Base-by-base conservation (phyloP, 2,329 filamentous ascomycete genomes). In the Cercospora citrullina region DNA sequence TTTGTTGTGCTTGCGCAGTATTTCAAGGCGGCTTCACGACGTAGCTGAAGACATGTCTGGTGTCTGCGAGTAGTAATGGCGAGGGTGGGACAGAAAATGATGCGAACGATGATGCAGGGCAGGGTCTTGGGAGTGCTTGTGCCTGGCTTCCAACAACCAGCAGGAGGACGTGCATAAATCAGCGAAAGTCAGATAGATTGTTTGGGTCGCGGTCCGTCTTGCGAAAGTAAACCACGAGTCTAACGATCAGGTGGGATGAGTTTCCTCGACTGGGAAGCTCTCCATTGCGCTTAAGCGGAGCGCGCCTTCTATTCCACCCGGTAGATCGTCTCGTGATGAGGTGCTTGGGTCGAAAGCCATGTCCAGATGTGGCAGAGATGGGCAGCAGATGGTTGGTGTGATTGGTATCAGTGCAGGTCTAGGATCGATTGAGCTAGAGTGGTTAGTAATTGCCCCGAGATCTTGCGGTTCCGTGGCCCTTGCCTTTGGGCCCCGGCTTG, bases 91-190 rank as follows among this genome's bases (percentile, higher is more conserved):
- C 3, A 1, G 21, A 9, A 26, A n/a, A 16, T 28, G 23, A 55
- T 55, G 48, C 23, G 7, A 28, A 28, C 48, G 23, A 55, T 28
- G 48, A 6, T 28, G 45, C 45, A 48, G 45, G 45, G 45, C 45
- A 48, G 45, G 48, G 48, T 55, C 23, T 26, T 55, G 48, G 48
- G 26, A 26, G 48, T n/a, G 48, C 48, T 28, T 55, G 48, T 55
- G 23, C 48, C 48, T 55, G 48, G 48, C 14, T 55, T 28, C 21
- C 23, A 55, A 28, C 23, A 23, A 30, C 23, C 23, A 23, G 45
- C n/a, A 55, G 23, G 48, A 55, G 48, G 23, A 55, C 48, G 48
- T 55, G 48, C 48, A 55, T 26, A 55, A 55, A 55, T 55, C 48
- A 55, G 48, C 48, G 48, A 55, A 55, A 28, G 48, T 28, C 5